Percentiles rank a stretch among this genome's conserved stretches.
These are phyloP conservation scores for Phytopythium aichiense DNA, from an alignment of 352 stramenopile genomes.

Conservation along the genomic window DNA sequence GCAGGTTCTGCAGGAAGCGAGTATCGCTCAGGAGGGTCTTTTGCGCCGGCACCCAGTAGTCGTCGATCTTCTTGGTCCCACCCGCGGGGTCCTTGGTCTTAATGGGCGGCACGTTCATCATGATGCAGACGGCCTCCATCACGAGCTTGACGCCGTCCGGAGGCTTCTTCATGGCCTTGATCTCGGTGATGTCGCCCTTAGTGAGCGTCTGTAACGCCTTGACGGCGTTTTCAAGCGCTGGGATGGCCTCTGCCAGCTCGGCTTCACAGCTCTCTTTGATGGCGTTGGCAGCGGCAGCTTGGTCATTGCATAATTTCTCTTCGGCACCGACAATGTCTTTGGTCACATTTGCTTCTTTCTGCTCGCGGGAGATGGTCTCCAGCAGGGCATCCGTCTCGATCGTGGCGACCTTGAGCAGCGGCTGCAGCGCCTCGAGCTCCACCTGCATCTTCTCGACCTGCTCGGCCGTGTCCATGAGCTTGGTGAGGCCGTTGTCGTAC, in stretches of 20 bases:
- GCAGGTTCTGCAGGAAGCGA: slow-evolving; percentile 90
- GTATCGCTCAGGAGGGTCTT: slow-evolving; percentile 92
- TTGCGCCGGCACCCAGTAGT: slow-evolving; percentile 93
- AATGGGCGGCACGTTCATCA: slow-evolving; percentile 91
- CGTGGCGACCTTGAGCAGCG: slow-evolving; percentile 89
- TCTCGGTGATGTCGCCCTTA: slow-evolving; percentile 93
- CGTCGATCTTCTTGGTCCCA: slow-evolving; percentile 90
- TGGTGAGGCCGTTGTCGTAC: slow-evolving; percentile 92
- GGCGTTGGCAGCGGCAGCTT: slow-evolving; percentile 80
- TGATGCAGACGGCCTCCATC: slow-evolving; percentile 95
- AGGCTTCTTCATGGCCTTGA: slow-evolving; percentile 97
- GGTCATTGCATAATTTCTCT: slow-evolving; percentile 82
- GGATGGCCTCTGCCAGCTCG: slow-evolving; percentile 91
- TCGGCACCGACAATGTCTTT: slow-evolving; percentile 82
- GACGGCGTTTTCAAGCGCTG: slow-evolving; percentile 88
- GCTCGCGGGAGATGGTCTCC: slow-evolving; percentile 86
- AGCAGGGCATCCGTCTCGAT: slow-evolving; percentile 89
- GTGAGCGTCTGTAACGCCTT: slow-evolving; percentile 92
- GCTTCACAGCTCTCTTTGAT: slow-evolving; percentile 92
- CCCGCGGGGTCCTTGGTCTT: slow-evolving; percentile 92
- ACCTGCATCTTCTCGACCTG: slow-evolving; percentile 94
- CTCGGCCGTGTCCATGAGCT: slow-evolving; percentile 91
- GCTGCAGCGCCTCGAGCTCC: slow-evolving; percentile 91
- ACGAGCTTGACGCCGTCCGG: slow-evolving; percentile 93
- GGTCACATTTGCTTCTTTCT: slow-evolving; percentile 85